A percentile compares a stretch with the other conserved stretches of the same genome.
phyloP scores from a whole-genome alignment of 805 yeast genomes.

The Blastobotrys chiropterorum region DNA sequence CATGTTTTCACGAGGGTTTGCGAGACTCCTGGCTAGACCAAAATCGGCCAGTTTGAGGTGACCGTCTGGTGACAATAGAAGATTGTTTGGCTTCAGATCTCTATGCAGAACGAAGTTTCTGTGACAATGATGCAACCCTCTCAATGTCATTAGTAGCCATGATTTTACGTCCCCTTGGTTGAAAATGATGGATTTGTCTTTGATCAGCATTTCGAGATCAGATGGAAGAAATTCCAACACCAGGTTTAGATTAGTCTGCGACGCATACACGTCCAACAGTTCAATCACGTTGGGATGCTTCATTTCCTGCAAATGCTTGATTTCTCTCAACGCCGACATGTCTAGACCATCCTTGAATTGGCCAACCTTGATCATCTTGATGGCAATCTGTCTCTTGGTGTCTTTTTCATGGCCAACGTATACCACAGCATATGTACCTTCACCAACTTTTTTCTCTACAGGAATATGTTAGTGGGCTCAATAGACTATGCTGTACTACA shows the following conservation, averaged over 20 bases:
- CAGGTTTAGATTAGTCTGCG: slow-evolving; percentile 59
- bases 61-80: slow-evolving; percentile 81
- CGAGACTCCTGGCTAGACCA: slow-evolving; percentile 81
- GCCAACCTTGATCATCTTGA: slow-evolving; percentile 92
- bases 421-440: slow-evolving; percentile 98
- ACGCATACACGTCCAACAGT: slow-evolving; percentile 77
- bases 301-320: slow-evolving; percentile 79
- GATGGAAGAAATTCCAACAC: slow-evolving; percentile 92
- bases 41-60: slow-evolving; percentile 93
- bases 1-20: slow-evolving; percentile 53
- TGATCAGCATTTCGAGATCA: slow-evolving; percentile 84
- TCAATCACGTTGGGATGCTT: slow-evolving; percentile 78
- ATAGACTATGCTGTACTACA: not conserved
- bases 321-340: slow-evolving; percentile 95
- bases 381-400: slow-evolving; percentile 64
- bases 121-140: slow-evolving; percentile 96
- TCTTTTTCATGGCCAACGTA: slow-evolving; percentile 59
- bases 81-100: slow-evolving; percentile 88
- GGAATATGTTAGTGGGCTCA: slow-evolving; percentile 2
- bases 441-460: slow-evolving; percentile 84
- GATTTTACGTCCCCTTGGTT: slow-evolving; percentile 83
- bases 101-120: slow-evolving; percentile 85
- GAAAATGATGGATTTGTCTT: slow-evolving; percentile 70
- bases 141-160: slow-evolving; percentile 88
- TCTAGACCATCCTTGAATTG: slow-evolving; percentile 94